Evolutionary conservation across 2,329 filamentous ascomycete genomes (phyloP), one percentile per base, ranked within the genome.

Genomic region (Aspergillus sp.): DNA sequence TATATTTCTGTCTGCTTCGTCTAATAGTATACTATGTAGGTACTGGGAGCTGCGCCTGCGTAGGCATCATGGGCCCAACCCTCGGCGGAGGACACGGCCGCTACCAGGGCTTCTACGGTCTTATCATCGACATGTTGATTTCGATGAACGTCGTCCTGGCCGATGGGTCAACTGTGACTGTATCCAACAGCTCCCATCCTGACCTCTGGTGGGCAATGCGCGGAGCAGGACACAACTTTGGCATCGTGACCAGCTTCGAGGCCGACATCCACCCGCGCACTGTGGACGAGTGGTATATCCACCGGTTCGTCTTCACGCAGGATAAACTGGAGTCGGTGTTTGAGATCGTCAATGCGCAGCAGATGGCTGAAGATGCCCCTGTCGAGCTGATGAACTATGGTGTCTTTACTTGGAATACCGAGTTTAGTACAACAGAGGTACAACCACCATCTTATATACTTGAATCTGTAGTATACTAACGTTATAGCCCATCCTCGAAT

Each of bases 161-260:
- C 33, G 33, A 37, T 37, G 33, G 33, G 2, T 37, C 33, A 9
- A 15, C 33, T 4, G 14, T 37, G 11, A 37, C 33, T 37, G 33
- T 37, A 14, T 37, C 33, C 11, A 37, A 15, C 11, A 37, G 2
- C 12, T 37, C 33, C 1, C 33, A 72, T 7, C 74, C 77, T 0
- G 80, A 84, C 27, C 72, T 84, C 2, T 84, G 74, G 62, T 85
- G 81, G 81, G 82, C 70, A 0, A 73, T 84, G 60, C 70, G 71
- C 51, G 82, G 82, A 3, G 82, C 81, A 3, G 82, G 81, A 1
- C 79, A 82, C 56, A 84, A 83, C 67, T 84, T 84, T 59, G 81
- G 81, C 31, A 75, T 84, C 8, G 57, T 59, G 8, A 56, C 53
- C 14, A 53, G 48, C 6, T 43, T 49, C 25, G 25, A 45, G 35